These are phyloP conservation scores for Hypomontagnella submonticulosa DNA, from an alignment of 495 filamentous ascomycete genomes.

Conservation along the genomic window DNA sequence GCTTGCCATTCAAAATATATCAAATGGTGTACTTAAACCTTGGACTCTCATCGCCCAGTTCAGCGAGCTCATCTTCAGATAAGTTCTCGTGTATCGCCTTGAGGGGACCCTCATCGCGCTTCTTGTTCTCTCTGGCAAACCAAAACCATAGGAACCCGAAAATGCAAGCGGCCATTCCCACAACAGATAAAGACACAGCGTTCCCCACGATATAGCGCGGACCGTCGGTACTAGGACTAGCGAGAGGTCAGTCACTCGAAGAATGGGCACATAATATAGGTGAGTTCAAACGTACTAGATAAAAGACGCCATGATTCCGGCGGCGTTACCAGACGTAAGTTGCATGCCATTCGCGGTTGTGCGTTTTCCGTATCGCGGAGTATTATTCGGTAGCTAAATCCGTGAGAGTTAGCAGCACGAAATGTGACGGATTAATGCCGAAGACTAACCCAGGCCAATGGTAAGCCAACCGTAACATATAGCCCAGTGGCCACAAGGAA, in stretches of 20 bases:
- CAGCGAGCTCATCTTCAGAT: slow-evolving; percentile 72
- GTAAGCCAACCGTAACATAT: slow-evolving; percentile 75
- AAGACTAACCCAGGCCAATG: slow-evolving; percentile 70
- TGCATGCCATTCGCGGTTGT: slow-evolving; percentile 77
- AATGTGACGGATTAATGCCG: background rate
- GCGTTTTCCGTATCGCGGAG: slow-evolving; percentile 76
- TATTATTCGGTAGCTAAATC: slow-evolving; percentile 57
- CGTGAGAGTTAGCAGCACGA: slow-evolving; percentile 12
- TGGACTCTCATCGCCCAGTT: slow-evolving; percentile 76
- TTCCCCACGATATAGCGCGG: slow-evolving; percentile 65
- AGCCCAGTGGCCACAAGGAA: slow-evolving; percentile 76
- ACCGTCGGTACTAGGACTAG: slow-evolving; percentile 51
- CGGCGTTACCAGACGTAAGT: slow-evolving; percentile 73
- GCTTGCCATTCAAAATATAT: slow-evolving; percentile 17
- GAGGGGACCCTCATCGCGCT: slow-evolving; percentile 63
- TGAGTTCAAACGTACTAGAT: slow-evolving; percentile 57
- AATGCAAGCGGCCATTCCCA: slow-evolving; percentile 58
- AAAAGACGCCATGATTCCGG: slow-evolving; percentile 76
- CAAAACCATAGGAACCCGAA: slow-evolving; percentile 66
- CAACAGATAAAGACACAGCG: slow-evolving; percentile 64
- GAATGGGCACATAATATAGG: background rate
- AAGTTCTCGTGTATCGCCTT: slow-evolving; percentile 65
- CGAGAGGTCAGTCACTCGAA: slow-evolving; percentile 20
- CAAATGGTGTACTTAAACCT: slow-evolving; percentile 68
- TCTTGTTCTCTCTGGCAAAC: slow-evolving; percentile 65